These are phyloP conservation scores for Neoscytalidium dimidiatum DNA, from an alignment of 2,329 filamentous ascomycete genomes.

Conservation along the genomic window DNA sequence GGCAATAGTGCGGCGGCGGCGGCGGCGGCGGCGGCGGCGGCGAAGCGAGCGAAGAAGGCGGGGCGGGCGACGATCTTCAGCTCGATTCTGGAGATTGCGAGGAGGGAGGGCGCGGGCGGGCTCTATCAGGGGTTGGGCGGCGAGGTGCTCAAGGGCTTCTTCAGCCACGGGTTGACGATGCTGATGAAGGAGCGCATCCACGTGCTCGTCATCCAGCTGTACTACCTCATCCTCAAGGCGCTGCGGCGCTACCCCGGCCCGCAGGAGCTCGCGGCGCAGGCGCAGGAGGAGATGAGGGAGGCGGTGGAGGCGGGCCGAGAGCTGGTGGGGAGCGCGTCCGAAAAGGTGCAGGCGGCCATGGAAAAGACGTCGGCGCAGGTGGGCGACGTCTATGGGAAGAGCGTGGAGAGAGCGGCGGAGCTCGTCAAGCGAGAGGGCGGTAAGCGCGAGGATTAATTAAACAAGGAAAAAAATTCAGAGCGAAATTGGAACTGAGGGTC, in stretches of 20 bases:
- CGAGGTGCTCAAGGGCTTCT: constrained; percentile 80
- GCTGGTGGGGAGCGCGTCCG: constrained; percentile 31
- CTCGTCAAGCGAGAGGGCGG: background rate
- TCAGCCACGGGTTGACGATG: constrained; percentile 86
- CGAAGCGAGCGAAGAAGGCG: constrained; percentile 26
- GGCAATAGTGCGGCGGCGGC: background rate
- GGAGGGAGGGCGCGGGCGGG: constrained; percentile 65
- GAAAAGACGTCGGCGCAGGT: constrained; percentile 32
- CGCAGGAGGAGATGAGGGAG: constrained; percentile 28
- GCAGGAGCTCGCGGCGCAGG: constrained; percentile 37
- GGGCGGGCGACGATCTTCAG: constrained; percentile 60
- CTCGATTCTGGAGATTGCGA: constrained; percentile 59
- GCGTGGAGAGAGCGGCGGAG: constrained; percentile 25
- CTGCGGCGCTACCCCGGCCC: constrained; percentile 44
- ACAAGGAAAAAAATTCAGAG: background rate
- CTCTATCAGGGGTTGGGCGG: constrained; percentile 76
- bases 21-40: constrained; percentile 21
- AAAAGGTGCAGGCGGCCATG: constrained; percentile 28
- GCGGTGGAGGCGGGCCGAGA: constrained; percentile 31
- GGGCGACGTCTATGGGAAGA: constrained; percentile 30
- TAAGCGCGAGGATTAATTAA: constrained; percentile 5
- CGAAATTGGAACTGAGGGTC: background rate
- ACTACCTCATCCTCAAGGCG: constrained; percentile 64
- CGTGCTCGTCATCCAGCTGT: constrained; percentile 68
- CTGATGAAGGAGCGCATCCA: constrained; percentile 80